Evolutionary conservation across 306 rosid species (phyloP).

Genomic region (Oemleria cerasiformis): DNA sequence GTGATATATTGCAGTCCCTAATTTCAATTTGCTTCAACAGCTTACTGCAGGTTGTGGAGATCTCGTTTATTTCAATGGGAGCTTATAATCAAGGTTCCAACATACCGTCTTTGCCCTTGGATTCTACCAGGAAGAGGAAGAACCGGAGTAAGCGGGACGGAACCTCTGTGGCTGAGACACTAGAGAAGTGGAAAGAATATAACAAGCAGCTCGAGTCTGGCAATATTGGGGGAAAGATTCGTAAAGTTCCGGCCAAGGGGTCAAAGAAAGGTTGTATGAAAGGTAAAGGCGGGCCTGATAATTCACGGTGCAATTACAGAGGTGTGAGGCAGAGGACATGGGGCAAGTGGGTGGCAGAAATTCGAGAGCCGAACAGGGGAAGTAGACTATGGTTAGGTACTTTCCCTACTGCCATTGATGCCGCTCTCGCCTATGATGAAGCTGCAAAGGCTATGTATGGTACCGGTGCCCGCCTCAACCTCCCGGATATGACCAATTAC

Average conservation of each 20-base stretch:
- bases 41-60: slow-evolving; percentile 34
- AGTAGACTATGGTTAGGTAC: slow-evolving; percentile 87
- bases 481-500: slow-evolving; percentile 41
- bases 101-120: slow-evolving; percentile 26
- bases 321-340: slow-evolving; percentile 98
- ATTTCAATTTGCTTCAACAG: neutral
- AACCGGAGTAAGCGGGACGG: slow-evolving; percentile 59
- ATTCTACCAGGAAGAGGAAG: slow-evolving; percentile 71
- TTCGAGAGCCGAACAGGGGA: slow-evolving; percentile 77
- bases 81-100: slow-evolving; percentile 36
- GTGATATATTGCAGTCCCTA: neutral
- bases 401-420: slow-evolving; percentile 61
- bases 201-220: slow-evolving; percentile 36
- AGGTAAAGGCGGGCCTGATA: slow-evolving; percentile 96
- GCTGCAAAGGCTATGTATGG: slow-evolving; percentile 97
- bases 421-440: slow-evolving; percentile 78
- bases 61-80: slow-evolving; percentile 36
- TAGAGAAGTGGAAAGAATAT: slow-evolving; percentile 71
- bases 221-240: slow-evolving; percentile 28
- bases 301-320: slow-evolving; percentile 63
- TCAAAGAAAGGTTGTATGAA: slow-evolving; percentile 99
- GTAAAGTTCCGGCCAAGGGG: slow-evolving; percentile 74
- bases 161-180: slow-evolving; percentile 57
- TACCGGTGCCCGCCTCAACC: slow-evolving; percentile 69
- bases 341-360: slow-evolving; percentile 98